phyloP scores from a whole-genome alignment of 345 rosid species.

The Zanthoxylum bungeanum region DNA sequence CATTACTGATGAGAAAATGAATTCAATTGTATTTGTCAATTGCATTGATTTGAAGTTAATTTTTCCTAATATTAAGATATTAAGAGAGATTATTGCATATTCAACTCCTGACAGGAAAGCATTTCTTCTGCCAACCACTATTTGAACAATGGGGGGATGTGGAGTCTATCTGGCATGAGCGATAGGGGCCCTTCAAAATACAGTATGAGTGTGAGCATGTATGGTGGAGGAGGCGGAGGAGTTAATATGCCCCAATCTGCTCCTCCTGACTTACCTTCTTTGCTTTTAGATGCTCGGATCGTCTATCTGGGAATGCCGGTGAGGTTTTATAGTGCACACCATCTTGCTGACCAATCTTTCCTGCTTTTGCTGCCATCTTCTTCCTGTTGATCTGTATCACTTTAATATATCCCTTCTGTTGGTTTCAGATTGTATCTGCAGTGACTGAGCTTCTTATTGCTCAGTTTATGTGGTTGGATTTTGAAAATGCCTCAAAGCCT shows the following conservation, averaged over 20 bases:
- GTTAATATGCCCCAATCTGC: constrained; percentile 53
- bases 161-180: constrained; percentile 44
- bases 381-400: constrained; percentile 3
- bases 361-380: neutral
- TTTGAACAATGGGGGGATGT: constrained; percentile 63
- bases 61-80: neutral
- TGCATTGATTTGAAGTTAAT: constrained; percentile 1
- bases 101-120: constrained; percentile 50
- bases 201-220: constrained; percentile 76
- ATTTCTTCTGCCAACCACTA: constrained; percentile 65
- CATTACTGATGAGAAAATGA: too few relatives aligned
- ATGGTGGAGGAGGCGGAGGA: constrained; percentile 66
- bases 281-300: constrained; percentile 84
- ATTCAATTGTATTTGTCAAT: neutral
- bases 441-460: constrained; percentile 87
- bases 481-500: constrained; percentile 63
- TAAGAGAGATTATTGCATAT: neutral
- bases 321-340: constrained; percentile 18
- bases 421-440: constrained; percentile 77
- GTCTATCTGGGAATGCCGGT: constrained; percentile 94
- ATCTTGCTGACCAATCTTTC: constrained; percentile 1
- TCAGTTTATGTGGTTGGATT: constrained; percentile 83
- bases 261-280: constrained; percentile 92
- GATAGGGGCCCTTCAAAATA: constrained; percentile 47
- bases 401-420: constrained; percentile 9